Conservation (phyloP, 2,329 filamentous ascomycete genomes). For the Fusarium sp. region DNA sequence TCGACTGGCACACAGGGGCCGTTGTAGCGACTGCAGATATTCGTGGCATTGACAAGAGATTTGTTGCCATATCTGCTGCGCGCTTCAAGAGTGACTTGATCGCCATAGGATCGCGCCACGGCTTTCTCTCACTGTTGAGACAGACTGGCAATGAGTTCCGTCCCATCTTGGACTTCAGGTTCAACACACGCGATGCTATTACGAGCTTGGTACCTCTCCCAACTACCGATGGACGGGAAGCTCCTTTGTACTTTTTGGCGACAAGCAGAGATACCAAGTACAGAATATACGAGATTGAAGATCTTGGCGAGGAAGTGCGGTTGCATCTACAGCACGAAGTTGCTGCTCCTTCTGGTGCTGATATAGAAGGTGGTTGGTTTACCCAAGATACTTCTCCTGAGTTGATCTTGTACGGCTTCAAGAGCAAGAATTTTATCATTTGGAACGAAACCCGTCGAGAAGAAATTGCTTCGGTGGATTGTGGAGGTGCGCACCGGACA, state of each 20-base stretch:
- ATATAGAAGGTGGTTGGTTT: conserved; percentile 80
- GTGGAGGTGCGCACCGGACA: conserved; percentile 84
- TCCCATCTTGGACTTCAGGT: conserved; percentile 50
- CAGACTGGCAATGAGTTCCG: conserved; percentile 44
- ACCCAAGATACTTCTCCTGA: conserved; percentile 54
- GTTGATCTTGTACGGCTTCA: conserved; percentile 83
- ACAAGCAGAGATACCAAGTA: conserved; percentile 83
- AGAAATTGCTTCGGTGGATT: conserved; percentile 78
- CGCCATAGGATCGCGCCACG: conserved; percentile 64
- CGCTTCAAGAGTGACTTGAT: conserved; percentile 57
- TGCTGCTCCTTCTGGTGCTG: conserved; percentile 76
- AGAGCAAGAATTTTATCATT: conserved; percentile 80
- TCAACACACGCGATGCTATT: conserved; percentile 70
- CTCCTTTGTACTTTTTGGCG: conserved; percentile 67
- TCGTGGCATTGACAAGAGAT: conserved; percentile 58
- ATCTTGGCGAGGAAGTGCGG: conserved; percentile 23
- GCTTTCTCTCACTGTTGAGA: conserved; percentile 55
- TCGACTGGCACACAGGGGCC: conserved; percentile 48
- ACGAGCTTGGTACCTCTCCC: conserved; percentile 70
- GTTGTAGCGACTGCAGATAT: conserved; percentile 48
- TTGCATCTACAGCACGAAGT: conserved; percentile 73
- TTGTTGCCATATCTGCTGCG: conserved; percentile 61
- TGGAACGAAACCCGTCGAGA: conserved; percentile 80
- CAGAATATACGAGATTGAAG: conserved; percentile 66
- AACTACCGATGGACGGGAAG: conserved; percentile 22